phyloP scores from a whole-genome alignment of 306 rosid species.

The Rubus parviflorus region DNA sequence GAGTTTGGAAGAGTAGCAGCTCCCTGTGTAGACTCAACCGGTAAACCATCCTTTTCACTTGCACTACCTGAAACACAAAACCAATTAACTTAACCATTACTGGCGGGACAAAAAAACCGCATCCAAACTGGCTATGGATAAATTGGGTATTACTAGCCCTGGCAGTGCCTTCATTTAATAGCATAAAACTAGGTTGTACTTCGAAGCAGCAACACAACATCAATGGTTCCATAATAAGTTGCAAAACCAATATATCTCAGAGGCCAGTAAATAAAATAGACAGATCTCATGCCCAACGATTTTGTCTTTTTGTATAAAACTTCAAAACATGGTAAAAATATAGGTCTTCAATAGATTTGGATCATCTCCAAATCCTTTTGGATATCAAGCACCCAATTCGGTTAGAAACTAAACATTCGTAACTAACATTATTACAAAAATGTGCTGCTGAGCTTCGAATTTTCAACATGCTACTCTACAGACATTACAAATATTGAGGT shows the following conservation, averaged over 20 bases:
- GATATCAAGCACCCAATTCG: not conserved
- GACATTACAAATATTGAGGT: not conserved
- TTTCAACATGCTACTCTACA: not conserved
- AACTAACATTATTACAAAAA: not conserved
- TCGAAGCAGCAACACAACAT: not conserved
- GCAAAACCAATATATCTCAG: too few species aligned
- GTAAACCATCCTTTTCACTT: constrained; percentile 36
- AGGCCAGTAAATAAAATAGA: not conserved
- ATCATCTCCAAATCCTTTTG: not conserved
- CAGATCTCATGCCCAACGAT: not conserved
- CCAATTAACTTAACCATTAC: constrained; percentile 12
- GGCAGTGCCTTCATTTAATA: not conserved
- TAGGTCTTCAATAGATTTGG: not conserved
- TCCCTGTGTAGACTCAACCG: constrained; percentile 45
- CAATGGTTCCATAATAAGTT: not conserved
- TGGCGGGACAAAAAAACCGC: not conserved
- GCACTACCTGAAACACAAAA: constrained; percentile 49
- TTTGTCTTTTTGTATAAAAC: not conserved
- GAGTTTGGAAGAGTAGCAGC: constrained; percentile 37
- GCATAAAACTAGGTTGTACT: not conserved
- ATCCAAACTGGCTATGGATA: not conserved
- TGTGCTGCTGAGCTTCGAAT: not conserved
- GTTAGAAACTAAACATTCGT: not conserved
- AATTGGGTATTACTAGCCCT: not conserved
- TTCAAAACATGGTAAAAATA: not conserved